Conservation (phyloP, 257 asterid genomes). For the Solanum ossicruentum region DNA sequence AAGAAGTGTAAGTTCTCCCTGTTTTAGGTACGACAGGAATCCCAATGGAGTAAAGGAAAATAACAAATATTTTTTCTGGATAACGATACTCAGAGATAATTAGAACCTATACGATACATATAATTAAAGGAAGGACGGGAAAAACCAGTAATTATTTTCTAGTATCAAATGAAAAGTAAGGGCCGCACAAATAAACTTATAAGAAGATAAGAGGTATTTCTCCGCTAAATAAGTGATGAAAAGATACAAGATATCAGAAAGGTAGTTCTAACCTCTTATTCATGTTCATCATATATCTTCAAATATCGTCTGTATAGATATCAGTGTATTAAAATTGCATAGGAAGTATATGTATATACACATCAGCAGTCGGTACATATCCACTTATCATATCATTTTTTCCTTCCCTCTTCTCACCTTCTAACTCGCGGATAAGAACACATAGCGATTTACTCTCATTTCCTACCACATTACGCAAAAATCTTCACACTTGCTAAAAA, state of each 20-base stretch:
- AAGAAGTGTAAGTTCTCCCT: neutral
- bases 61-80: neutral
- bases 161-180: neutral
- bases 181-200: neutral
- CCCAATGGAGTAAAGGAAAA: neutral
- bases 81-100: neutral
- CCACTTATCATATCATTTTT: neutral
- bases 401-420: neutral
- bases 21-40: neutral
- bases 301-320: neutral
- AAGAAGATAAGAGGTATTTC: neutral
- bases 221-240: neutral
- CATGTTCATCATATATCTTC: neutral
- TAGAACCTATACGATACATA: neutral
- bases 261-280: neutral
- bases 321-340: neutral
- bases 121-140: neutral
- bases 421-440: neutral
- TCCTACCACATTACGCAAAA: neutral
- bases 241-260: neutral
- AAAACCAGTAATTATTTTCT: neutral
- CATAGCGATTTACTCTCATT: neutral
- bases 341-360: neutral
- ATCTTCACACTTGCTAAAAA: neutral
- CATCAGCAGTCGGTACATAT: neutral